phyloP scores from a whole-genome alignment of 768 basidiomycete species.

The Suillus decipiens region DNA sequence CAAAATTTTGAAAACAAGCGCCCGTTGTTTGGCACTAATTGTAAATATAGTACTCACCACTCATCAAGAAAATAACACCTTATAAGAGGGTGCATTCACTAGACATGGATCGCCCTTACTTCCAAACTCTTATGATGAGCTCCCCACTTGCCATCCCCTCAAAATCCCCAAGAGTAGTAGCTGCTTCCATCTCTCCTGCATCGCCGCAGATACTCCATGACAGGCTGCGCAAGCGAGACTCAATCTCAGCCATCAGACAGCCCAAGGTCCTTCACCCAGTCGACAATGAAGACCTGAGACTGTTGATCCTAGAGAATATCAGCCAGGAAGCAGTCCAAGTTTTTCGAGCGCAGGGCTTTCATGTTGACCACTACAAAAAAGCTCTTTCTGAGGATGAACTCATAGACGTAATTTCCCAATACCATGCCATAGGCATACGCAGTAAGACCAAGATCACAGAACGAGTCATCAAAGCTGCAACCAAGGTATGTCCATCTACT shows the following conservation, averaged over 20 bases:
- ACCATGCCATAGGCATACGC: conserved; percentile 95
- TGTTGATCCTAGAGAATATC: conserved; percentile 95
- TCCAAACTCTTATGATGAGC: conserved; percentile 41
- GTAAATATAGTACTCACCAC: conserved; percentile 4
- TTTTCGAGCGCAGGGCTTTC: conserved; percentile 82
- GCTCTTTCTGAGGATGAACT: conserved; percentile 95
- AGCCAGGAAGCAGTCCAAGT: conserved; percentile 83
- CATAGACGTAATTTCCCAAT: conserved; percentile 74
- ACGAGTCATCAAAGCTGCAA: conserved; percentile 81
- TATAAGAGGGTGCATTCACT: conserved; percentile 16
- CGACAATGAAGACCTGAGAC: conserved; percentile 76
- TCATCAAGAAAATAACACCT: conserved; percentile 1
- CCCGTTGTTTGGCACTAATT: not conserved
- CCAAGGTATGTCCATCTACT: conserved; percentile 57
- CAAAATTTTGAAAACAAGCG: conserved; percentile 6
- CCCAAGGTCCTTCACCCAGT: conserved; percentile 78
- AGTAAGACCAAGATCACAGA: conserved; percentile 97
- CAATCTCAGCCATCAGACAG: conserved; percentile 42
- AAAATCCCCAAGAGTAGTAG: conserved; percentile 35
- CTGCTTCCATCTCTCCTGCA: conserved; percentile 57
- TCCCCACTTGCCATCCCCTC: conserved; percentile 46
- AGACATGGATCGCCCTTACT: conserved; percentile 18
- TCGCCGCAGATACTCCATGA: conserved; percentile 44
- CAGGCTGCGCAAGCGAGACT: conserved; percentile 42
- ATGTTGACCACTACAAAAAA: conserved; percentile 85